These are phyloP conservation scores for Candida dajiaensis DNA, from an alignment of 805 yeast genomes.

Conservation along the genomic window DNA sequence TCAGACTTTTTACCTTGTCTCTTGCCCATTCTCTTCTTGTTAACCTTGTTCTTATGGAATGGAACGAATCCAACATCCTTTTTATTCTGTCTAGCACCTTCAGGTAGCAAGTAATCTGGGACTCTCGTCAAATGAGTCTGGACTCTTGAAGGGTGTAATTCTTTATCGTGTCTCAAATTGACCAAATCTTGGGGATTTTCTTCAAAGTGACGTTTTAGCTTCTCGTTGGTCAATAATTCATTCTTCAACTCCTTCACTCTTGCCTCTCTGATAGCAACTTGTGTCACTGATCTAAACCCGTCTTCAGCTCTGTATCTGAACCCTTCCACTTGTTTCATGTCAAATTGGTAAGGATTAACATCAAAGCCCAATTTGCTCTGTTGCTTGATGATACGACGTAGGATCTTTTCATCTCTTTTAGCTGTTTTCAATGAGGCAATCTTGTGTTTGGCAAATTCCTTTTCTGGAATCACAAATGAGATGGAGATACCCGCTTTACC, in stretches of 20 bases:
- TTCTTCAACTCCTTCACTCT: slow-evolving; percentile 82
- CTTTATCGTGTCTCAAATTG: slow-evolving; percentile 87
- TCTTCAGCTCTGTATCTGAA: slow-evolving; percentile 96
- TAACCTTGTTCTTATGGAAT: slow-evolving; percentile 48
- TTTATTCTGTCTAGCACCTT: slow-evolving; percentile 53
- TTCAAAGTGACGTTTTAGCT: slow-evolving; percentile 89
- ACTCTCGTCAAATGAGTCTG: slow-evolving; percentile 87
- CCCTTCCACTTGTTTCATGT: slow-evolving; percentile 86
- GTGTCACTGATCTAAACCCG: slow-evolving; percentile 92
- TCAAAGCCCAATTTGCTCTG: slow-evolving; percentile 72
- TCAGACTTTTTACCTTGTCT: slow-evolving; percentile 43
- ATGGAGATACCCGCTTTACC: slow-evolving; percentile 93
- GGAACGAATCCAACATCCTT: slow-evolving; percentile 67
- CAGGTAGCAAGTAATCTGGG: slow-evolving; percentile 87
- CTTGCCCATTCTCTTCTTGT: slow-evolving; percentile 33
- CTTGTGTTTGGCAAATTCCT: slow-evolving; percentile 85
- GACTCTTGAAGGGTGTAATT: slow-evolving; percentile 72
- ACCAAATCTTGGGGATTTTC: slow-evolving; percentile 94
- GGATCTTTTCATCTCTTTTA: slow-evolving; percentile 80
- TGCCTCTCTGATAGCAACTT: slow-evolving; percentile 86
- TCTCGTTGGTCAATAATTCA: slow-evolving; percentile 83
- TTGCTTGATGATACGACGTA: slow-evolving; percentile 68
- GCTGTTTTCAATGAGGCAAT: slow-evolving; percentile 66
- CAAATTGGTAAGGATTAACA: slow-evolving; percentile 83
- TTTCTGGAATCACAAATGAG: slow-evolving; percentile 81